phyloP scores from a whole-genome alignment of 225 moss, liverwort and hornwort genomes.

The Sphagnum tenellum region DNA sequence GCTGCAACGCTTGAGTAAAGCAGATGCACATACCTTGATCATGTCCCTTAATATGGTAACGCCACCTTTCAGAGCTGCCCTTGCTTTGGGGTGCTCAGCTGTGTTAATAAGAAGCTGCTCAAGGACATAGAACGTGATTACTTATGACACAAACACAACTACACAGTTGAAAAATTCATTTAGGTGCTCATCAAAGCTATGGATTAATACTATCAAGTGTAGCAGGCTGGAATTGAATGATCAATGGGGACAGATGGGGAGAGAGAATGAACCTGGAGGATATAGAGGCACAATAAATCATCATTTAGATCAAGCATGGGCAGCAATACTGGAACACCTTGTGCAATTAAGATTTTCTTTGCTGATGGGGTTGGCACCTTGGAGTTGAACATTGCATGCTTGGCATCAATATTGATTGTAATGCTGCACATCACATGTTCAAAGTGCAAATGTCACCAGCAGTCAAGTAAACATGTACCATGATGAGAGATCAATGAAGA shows the following conservation, averaged over 20 bases:
- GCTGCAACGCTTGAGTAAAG: conserved; percentile 30
- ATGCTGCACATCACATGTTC: conserved; percentile 18
- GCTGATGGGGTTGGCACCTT: too few species aligned
- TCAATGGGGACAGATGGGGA: background rate
- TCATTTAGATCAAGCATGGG: conserved; percentile 35
- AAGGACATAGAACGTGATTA: background rate
- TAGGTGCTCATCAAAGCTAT: too few species aligned
- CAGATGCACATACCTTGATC: conserved; percentile 25
- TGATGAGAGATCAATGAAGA: too few species aligned
- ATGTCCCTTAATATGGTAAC: conserved; percentile 27
- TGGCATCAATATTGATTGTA: conserved; percentile 36
- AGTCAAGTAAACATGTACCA: too few species aligned
- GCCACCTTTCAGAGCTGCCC: conserved; percentile 20
- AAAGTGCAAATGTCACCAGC: background rate
- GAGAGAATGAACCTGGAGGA: conserved; percentile 21
- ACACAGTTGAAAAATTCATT: too few species aligned
- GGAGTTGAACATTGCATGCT: background rate
- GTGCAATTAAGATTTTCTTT: conserved; percentile 19
- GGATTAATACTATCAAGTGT: background rate
- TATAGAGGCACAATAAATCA: conserved; percentile 32
- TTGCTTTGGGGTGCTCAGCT: conserved; percentile 36
- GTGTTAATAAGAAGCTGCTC: conserved; percentile 36
- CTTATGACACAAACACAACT: too few species aligned
- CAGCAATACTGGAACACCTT: conserved; percentile 30
- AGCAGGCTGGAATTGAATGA: background rate